These are phyloP conservation scores for Musa balbisiana DNA, from an alignment of 202 grass and related monocot species.

Conservation along the genomic window DNA sequence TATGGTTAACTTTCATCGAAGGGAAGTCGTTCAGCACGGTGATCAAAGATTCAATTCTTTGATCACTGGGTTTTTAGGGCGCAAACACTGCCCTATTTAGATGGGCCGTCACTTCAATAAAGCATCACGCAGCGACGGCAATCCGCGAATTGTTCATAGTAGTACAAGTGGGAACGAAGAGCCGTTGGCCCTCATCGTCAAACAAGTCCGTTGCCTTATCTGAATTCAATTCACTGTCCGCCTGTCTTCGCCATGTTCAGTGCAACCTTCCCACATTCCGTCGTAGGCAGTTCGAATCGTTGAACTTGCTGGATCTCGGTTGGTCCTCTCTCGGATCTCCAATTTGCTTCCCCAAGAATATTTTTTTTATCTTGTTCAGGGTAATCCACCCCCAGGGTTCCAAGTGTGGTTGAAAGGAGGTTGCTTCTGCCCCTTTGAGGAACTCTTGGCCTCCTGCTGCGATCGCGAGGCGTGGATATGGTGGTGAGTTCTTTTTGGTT, in stretches of 20 bases:
- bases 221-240: not conserved
- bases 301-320: not conserved
- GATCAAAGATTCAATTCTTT: too few species aligned
- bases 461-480: not conserved
- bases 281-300: not conserved
- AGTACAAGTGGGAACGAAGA: too few species aligned
- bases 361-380: not conserved
- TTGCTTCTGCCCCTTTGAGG: not conserved
- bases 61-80: too few species aligned
- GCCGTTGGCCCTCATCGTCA: not conserved
- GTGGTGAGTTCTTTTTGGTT: not conserved
- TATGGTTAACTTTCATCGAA: too few species aligned
- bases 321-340: too few species aligned
- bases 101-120: too few species aligned
- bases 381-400: not conserved
- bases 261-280: not conserved
- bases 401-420: not conserved
- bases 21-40: too few species aligned
- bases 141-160: too few species aligned
- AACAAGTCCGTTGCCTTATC: slow-evolving; percentile 1
- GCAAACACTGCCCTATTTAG: too few species aligned
- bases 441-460: not conserved
- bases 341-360: not conserved
- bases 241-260: too few species aligned
- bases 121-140: too few species aligned